These are phyloP conservation scores for Colletotrichum cuscutae DNA, from an alignment of 2,329 filamentous ascomycete genomes.

Conservation along the genomic window DNA sequence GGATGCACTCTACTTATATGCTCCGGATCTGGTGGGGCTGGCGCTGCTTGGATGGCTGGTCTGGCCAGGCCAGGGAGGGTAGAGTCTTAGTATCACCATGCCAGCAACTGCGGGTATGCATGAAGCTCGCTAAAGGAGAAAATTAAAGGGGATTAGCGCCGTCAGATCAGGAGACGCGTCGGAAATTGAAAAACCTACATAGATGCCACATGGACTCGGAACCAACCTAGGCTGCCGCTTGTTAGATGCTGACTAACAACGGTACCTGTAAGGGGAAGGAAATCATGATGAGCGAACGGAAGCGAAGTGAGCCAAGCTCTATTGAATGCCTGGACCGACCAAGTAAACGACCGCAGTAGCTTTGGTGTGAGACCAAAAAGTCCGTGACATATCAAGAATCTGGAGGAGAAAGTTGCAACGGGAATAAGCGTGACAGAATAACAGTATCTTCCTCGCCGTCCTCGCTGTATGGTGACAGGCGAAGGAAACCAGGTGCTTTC, in stretches of 20 bases:
- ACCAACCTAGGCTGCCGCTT: background rate
- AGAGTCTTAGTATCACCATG: background rate
- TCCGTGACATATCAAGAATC: too few relatives aligned
- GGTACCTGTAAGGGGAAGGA: too few relatives aligned
- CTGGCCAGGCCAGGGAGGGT: background rate
- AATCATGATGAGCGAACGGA: too few relatives aligned
- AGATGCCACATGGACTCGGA: background rate
- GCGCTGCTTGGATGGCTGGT: background rate
- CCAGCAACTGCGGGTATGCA: background rate
- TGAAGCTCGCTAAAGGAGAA: background rate
- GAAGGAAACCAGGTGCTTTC: too few relatives aligned
- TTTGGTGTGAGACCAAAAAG: too few relatives aligned
- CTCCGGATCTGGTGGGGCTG: background rate
- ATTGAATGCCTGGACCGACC: too few relatives aligned
- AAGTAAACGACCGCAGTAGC: too few relatives aligned
- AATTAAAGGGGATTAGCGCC: background rate
- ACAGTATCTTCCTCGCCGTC: too few relatives aligned
- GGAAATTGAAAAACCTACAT: background rate
- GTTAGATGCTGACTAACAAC: background rate
- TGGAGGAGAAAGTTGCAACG: too few relatives aligned
- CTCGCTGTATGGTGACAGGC: too few relatives aligned
- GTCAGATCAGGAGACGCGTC: background rate
- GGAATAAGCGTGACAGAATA: too few relatives aligned
- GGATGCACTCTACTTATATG: background rate
- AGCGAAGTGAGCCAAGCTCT: too few relatives aligned